These are phyloP conservation scores for Penicillium odoratum DNA, from an alignment of 495 filamentous ascomycete species.

Conservation along the genomic window DNA sequence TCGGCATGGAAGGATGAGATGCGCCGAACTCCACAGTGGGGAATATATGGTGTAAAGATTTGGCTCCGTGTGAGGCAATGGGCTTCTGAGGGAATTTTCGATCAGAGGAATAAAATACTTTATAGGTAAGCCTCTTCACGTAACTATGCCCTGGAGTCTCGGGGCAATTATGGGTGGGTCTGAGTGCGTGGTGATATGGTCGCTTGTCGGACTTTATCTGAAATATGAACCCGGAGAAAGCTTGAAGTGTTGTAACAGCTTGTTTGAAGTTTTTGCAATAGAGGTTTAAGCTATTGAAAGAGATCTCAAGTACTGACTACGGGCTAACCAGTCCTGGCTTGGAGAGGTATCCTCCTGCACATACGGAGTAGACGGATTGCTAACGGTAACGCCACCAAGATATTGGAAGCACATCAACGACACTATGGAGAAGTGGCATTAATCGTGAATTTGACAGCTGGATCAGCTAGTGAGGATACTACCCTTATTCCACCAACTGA, in stretches of 20 bases:
- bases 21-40: neutral
- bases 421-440: too few relatives aligned
- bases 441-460: too few relatives aligned
- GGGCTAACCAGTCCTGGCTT: too few relatives aligned
- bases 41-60: neutral
- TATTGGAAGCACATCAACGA: too few relatives aligned
- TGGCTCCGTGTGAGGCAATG: neutral
- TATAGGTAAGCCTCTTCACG: neutral
- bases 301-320: too few relatives aligned
- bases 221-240: neutral
- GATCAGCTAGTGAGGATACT: neutral
- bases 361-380: too few relatives aligned
- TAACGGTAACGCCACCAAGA: too few relatives aligned
- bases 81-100: neutral
- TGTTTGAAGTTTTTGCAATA: too few relatives aligned
- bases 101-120: neutral
- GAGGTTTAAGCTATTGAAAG: too few relatives aligned
- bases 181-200: slow-evolving; percentile 5
- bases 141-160: neutral
- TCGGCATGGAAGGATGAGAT: neutral
- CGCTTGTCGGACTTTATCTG: neutral
- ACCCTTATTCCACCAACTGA: neutral
- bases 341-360: too few relatives aligned
- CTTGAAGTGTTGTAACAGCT: neutral
- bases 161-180: neutral